phyloP scores from a whole-genome alignment of 441 rosid genomes.

The Syzygium malaccense region DNA sequence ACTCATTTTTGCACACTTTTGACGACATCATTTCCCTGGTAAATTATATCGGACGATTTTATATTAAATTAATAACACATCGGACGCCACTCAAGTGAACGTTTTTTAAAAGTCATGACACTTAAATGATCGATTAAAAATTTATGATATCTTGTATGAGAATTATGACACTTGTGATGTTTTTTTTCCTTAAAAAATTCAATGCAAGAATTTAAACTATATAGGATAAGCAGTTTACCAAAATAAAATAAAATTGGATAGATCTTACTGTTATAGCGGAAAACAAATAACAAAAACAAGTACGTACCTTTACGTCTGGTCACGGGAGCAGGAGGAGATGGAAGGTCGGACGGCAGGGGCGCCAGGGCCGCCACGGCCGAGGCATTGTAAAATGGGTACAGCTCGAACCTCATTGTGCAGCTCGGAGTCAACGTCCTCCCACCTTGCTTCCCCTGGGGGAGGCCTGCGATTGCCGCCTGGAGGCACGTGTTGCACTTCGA shows the following conservation, averaged over 20 bases:
- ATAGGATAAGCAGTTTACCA: background rate
- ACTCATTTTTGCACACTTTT: background rate
- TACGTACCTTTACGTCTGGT: background rate
- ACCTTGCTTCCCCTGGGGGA: background rate
- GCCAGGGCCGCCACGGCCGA: background rate
- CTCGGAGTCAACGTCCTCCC: background rate
- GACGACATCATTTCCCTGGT: background rate
- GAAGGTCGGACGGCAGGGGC: background rate
- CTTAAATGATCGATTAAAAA: background rate
- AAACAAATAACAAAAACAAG: background rate
- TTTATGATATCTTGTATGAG: background rate
- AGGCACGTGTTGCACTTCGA: background rate
- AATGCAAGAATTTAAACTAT: too few relatives aligned
- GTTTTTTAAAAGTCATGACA: background rate
- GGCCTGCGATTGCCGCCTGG: background rate
- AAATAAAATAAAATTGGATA: background rate
- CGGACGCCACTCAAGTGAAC: background rate
- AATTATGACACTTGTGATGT: background rate
- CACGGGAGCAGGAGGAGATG: background rate
- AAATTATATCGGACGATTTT: background rate
- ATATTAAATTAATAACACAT: background rate
- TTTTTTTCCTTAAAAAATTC: background rate
- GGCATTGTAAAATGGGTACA: background rate
- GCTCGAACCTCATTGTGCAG: background rate
- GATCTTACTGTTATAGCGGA: background rate